Conservation (phyloP, 2,329 filamentous ascomycete species). For the Penicillium sp. region DNA sequence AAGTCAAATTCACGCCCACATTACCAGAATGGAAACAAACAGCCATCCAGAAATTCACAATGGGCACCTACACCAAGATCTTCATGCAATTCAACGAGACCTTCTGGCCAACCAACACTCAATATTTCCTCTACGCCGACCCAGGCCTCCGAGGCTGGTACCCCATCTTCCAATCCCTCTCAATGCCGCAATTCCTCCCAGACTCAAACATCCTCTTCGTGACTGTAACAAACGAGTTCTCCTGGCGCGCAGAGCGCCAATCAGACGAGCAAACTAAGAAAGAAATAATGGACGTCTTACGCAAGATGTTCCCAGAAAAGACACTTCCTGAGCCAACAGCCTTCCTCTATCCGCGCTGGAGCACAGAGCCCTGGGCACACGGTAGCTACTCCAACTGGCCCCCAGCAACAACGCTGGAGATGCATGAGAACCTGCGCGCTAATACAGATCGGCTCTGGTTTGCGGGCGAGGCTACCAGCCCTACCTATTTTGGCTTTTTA, state of each 20-base stretch:
- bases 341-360: constrained; percentile 65
- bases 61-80: constrained; percentile 74
- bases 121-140: constrained; percentile 57
- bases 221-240: constrained; percentile 60
- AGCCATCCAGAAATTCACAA: constrained; percentile 64
- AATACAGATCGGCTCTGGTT: constrained; percentile 64
- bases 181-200: constrained; percentile 57
- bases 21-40: constrained; percentile 66
- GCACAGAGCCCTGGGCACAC: constrained; percentile 50
- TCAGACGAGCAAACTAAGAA: constrained; percentile 58
- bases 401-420: constrained; percentile 61
- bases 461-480: constrained; percentile 64
- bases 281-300: constrained; percentile 60
- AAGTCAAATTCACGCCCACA: constrained; percentile 58
- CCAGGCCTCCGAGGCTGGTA: constrained; percentile 54
- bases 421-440: constrained; percentile 68
- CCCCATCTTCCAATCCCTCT: constrained; percentile 66
- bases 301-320: constrained; percentile 61
- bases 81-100: constrained; percentile 68
- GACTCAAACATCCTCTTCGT: constrained; percentile 67
- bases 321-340: constrained; percentile 60
- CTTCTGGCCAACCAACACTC: constrained; percentile 62
- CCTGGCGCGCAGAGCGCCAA: constrained; percentile 61
- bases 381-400: constrained; percentile 72
- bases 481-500: constrained; percentile 66